Percentiles rank a stretch among this genome's conserved stretches.
These are phyloP conservation scores for Microcyclospora pomicola DNA, from an alignment of 2,329 filamentous ascomycete species.

Conservation along the genomic window DNA sequence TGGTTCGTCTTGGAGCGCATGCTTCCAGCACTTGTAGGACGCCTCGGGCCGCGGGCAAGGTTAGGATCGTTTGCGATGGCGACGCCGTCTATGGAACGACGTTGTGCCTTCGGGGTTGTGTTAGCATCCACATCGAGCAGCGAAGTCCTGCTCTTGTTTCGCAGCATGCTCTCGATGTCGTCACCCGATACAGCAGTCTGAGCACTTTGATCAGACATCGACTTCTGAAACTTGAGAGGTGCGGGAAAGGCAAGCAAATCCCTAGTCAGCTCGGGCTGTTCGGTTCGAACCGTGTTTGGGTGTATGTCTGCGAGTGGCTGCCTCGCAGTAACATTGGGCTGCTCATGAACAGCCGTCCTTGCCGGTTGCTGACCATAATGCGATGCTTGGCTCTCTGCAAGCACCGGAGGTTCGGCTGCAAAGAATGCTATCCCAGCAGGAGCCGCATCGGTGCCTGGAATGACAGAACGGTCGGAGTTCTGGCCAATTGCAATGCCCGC, in stretches of 20 bases:
- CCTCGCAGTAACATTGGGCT: neutral
- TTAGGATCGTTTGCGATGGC: conserved; percentile 9
- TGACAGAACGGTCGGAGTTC: neutral
- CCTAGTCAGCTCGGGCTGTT: neutral
- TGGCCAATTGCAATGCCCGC: too few relatives aligned
- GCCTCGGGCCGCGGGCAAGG: conserved; percentile 17
- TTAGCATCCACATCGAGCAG: conserved; percentile 6
- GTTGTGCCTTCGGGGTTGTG: conserved; percentile 8
- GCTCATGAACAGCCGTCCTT: too few relatives aligned
- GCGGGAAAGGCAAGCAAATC: neutral
- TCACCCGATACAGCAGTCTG: conserved; percentile 76
- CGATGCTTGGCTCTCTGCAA: neutral
- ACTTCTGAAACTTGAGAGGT: conserved; percentile 4
- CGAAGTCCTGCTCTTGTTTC: conserved; percentile 31
- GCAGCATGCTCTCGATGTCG: conserved; percentile 64
- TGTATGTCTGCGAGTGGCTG: conserved; percentile 6
- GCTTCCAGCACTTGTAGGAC: conserved; percentile 64
- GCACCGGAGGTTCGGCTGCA: neutral
- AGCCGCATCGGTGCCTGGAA: conserved; percentile 9
- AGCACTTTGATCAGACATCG: conserved; percentile 50
- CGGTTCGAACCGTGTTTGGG: conserved; percentile 2
- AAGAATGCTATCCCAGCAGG: conserved; percentile 8
- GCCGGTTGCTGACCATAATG: too few relatives aligned
- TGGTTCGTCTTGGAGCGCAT: conserved; percentile 31
- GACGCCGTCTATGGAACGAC: conserved; percentile 7